Evolutionary conservation across 805 yeast species (phyloP).

Genomic region (Teunomyces barrocoloradensis): DNA sequence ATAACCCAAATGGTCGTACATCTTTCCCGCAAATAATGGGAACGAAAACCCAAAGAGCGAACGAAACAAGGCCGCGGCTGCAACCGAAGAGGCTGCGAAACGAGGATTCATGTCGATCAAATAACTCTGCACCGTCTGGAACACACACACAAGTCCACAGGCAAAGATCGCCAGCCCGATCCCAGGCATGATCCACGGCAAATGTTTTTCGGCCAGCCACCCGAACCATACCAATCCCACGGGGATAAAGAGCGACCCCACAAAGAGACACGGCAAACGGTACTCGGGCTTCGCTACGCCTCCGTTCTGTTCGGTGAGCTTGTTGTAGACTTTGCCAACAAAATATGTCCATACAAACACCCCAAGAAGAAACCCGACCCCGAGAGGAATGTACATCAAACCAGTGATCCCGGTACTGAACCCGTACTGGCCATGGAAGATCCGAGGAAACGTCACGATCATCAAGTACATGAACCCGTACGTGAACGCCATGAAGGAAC

Average conservation of each 20-base stretch:
- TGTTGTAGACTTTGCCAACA: conserved; percentile 40
- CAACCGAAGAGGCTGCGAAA: conserved; percentile 66
- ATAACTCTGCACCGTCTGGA: conserved; percentile 65
- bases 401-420: conserved; percentile 51
- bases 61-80: conserved; percentile 67
- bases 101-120: conserved; percentile 69
- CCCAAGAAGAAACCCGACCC: conserved; percentile 54
- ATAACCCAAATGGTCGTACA: conserved; percentile 57
- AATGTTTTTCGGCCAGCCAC: conserved; percentile 59
- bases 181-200: conserved; percentile 62
- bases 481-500: conserved; percentile 60
- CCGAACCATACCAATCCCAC: conserved; percentile 68
- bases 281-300: conserved; percentile 63
- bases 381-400: conserved; percentile 55
- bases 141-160: conserved; percentile 58
- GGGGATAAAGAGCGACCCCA: conserved; percentile 52
- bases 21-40: conserved; percentile 60
- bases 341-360: conserved; percentile 46
- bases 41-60: conserved; percentile 66
- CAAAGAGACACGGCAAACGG: conserved; percentile 51
- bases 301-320: conserved; percentile 38
- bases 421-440: conserved; percentile 48
- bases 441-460: conserved; percentile 57
- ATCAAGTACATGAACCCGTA: conserved; percentile 67
- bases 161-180: conserved; percentile 63